phyloP scores from a whole-genome alignment of 192 early-diverging fungal species.

The Rhizoclosmatium globosum region DNA sequence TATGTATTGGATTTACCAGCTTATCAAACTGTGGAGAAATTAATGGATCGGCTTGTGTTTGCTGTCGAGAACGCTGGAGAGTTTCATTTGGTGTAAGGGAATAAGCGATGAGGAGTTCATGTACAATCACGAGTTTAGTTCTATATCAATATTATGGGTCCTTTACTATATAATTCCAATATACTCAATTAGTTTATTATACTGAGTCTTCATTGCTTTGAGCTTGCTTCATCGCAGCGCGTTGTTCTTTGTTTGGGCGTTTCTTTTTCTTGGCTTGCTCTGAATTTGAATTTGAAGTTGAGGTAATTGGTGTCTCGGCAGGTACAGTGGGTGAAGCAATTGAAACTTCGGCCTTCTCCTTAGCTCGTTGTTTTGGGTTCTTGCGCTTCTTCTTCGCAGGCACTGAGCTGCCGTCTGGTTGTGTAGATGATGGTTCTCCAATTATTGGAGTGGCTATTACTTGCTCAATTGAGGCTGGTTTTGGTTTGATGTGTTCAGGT shows the following conservation, averaged over 20 bases:
- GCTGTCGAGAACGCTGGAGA: slow-evolving; percentile 32
- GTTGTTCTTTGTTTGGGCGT: background rate
- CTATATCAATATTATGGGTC: background rate
- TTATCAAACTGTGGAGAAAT: slow-evolving; percentile 30
- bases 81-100: slow-evolving; percentile 36
- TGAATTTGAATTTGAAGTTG: no score
- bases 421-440: background rate
- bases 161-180: background rate
- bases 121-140: background rate
- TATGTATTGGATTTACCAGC: slow-evolving; percentile 34
- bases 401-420: no score
- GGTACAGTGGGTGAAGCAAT: background rate
- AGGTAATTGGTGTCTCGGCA: background rate
- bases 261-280: background rate
- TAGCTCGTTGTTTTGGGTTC: background rate
- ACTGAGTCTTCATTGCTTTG: background rate
- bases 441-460: background rate
- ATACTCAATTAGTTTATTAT: background rate
- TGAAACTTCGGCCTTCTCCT: background rate
- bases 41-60: slow-evolving; percentile 35
- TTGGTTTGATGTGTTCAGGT: no score
- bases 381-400: background rate
- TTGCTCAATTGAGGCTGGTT: background rate
- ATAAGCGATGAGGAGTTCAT: background rate
- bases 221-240: background rate